These are phyloP conservation scores for Lactarius quietus DNA, from an alignment of 768 basidiomycete genomes.

Conservation along the genomic window DNA sequence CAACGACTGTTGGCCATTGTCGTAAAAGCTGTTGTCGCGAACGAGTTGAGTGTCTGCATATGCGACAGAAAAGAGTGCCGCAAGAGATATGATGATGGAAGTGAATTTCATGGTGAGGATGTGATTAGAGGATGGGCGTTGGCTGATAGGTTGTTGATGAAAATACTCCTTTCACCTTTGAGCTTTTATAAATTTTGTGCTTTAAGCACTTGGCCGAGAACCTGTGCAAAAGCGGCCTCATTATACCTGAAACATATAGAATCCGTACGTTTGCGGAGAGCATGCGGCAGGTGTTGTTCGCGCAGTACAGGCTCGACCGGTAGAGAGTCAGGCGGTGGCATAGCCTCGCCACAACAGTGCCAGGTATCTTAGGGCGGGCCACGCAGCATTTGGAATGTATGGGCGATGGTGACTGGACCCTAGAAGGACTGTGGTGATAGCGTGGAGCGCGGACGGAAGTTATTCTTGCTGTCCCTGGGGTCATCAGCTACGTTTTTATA, in stretches of 20 bases:
- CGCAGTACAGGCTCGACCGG: neutral
- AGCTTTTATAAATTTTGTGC: neutral
- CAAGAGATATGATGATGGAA: neutral
- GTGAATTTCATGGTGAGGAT: neutral
- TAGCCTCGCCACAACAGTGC: neutral
- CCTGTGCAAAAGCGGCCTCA: neutral
- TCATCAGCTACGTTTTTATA: neutral
- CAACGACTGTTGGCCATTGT: conserved; percentile 14
- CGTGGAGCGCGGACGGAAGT: neutral
- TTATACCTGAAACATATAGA: neutral
- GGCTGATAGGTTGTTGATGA: neutral
- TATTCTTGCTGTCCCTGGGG: neutral
- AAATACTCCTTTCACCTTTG: neutral
- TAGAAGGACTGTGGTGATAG: neutral
- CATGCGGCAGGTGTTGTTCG: neutral
- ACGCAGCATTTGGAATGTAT: neutral
- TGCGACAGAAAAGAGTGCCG: neutral
- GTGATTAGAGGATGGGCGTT: neutral
- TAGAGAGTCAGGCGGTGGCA: neutral
- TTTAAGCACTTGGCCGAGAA: neutral
- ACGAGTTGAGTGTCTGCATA: neutral
- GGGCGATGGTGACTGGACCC: neutral
- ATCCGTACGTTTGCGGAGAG: neutral
- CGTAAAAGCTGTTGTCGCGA: conserved; percentile 11
- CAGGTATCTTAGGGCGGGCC: neutral